phyloP scores from a whole-genome alignment of 345 rosid species.

The Ailanthus altissimus region DNA sequence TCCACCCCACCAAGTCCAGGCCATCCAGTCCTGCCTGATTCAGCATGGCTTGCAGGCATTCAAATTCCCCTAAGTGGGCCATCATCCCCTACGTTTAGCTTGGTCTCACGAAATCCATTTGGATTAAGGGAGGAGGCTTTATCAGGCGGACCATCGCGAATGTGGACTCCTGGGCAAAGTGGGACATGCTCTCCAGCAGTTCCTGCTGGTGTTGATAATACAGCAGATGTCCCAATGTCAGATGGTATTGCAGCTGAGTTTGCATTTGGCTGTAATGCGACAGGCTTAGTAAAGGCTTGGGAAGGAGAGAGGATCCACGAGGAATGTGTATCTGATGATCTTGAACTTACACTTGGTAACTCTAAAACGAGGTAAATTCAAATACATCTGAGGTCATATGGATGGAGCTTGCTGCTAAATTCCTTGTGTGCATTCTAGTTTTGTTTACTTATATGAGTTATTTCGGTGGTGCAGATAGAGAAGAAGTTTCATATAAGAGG shows the following conservation, averaged over 20 bases:
- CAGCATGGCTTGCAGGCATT: slow-evolving; percentile 78
- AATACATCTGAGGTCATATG: not conserved
- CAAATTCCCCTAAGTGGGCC: slow-evolving; percentile 82
- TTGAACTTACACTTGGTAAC: slow-evolving; percentile 95
- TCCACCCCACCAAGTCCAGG: slow-evolving; percentile 75
- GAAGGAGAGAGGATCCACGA: slow-evolving; percentile 99
- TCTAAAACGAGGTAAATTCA: slow-evolving; percentile 61
- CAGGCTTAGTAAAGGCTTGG: slow-evolving; percentile 94
- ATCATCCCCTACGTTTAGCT: slow-evolving; percentile 89
- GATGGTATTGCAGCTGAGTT: slow-evolving; percentile 85
- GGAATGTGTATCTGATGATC: slow-evolving; percentile 88
- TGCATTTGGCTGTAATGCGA: slow-evolving; percentile 73
- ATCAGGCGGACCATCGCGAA: slow-evolving; percentile 68
- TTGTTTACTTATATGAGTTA: not conserved
- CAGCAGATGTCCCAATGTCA: slow-evolving; percentile 82
- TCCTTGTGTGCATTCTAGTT: not conserved
- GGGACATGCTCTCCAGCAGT: slow-evolving; percentile 94
- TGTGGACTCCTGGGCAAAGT: slow-evolving; percentile 99
- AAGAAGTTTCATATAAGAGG: slow-evolving; percentile 17
- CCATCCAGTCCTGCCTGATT: slow-evolving; percentile 60
- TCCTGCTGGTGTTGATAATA: slow-evolving; percentile 71
- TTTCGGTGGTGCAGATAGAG: slow-evolving; percentile 33
- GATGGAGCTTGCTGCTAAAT: not conserved
- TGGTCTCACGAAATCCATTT: slow-evolving; percentile 69
- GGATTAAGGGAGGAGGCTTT: slow-evolving; percentile 57